Percentiles rank a stretch among this genome's conserved stretches.
Conservation (phyloP, 2,329 filamentous ascomycete genomes). For the Penicillium expansum region DNA sequence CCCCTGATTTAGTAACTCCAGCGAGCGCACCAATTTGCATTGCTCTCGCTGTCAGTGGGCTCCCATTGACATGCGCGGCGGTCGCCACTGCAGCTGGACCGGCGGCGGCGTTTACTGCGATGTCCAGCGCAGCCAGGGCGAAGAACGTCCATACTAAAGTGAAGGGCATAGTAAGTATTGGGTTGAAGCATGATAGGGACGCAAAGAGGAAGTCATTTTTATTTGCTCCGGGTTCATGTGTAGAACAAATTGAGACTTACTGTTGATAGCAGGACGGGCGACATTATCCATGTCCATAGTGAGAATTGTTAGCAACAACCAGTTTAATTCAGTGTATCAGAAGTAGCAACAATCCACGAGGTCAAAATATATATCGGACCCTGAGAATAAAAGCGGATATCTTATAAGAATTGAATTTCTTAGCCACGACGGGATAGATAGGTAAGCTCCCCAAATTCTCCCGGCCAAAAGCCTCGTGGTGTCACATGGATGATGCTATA, state of each 20-base stretch:
- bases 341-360: not conserved
- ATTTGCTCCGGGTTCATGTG: not conserved
- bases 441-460: not conserved
- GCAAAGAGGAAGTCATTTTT: not conserved
- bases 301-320: not conserved
- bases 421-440: not conserved
- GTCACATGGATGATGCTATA: not conserved
- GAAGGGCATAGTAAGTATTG: not conserved
- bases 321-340: not conserved
- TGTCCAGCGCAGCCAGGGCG: constrained; percentile 16
- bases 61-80: constrained; percentile 15
- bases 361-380: not conserved
- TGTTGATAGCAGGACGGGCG: constrained; percentile 10
- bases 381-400: not conserved
- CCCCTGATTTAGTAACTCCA: constrained; percentile 16
- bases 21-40: constrained; percentile 15
- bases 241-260: not conserved
- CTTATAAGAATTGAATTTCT: not conserved
- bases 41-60: constrained; percentile 11
- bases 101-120: constrained; percentile 16
- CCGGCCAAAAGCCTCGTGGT: not conserved
- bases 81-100: constrained; percentile 19
- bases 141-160: constrained; percentile 15
- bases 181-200: not conserved
- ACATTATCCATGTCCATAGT: constrained; percentile 3